Percentiles rank a stretch among this genome's conserved stretches.
phyloP scores from a whole-genome alignment of 2,329 filamentous ascomycete genomes.

The Zopfia rhizophila region DNA sequence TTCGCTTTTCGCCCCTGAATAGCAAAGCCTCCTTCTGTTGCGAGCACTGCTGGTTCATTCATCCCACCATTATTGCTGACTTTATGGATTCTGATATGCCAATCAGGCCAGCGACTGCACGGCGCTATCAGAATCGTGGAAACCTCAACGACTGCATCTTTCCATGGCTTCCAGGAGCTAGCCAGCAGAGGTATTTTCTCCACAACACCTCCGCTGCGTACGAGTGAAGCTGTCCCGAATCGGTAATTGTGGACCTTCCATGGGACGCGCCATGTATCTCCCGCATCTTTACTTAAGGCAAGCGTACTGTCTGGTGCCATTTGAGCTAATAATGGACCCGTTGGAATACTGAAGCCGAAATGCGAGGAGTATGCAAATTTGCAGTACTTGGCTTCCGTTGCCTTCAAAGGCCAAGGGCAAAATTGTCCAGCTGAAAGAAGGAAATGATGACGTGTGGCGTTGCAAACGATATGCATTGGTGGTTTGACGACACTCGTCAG shows the following conservation, averaged over 20 bases:
- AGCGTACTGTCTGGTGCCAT: constrained; percentile 54
- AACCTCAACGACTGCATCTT: constrained; percentile 36
- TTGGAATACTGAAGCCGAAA: constrained; percentile 53
- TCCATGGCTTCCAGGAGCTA: constrained; percentile 44
- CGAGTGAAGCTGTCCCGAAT: constrained; percentile 18
- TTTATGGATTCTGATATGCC: constrained; percentile 38
- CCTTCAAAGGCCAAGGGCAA: constrained; percentile 49
- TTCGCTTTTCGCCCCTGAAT: constrained; percentile 37
- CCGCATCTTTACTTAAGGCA: constrained; percentile 50
- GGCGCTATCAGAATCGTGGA: constrained; percentile 36
- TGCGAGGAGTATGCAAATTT: constrained; percentile 50
- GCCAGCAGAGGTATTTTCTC: constrained; percentile 26
- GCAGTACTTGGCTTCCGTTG: constrained; percentile 48
- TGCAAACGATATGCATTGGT: constrained; percentile 60
- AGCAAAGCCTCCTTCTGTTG: constrained; percentile 41
- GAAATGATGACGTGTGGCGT: constrained; percentile 45
- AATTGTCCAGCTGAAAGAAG: constrained; percentile 46
- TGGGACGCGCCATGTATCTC: constrained; percentile 53
- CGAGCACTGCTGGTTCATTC: constrained; percentile 9
- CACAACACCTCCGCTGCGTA: background rate
- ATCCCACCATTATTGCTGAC: constrained; percentile 21
- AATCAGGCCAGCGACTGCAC: constrained; percentile 39
- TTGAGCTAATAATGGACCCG: constrained; percentile 51
- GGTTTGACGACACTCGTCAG: constrained; percentile 27
- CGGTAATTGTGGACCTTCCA: constrained; percentile 38